Evolutionary conservation across 2,329 filamentous ascomycete genomes (phyloP).

Genomic region (Clathrospora elynae): DNA sequence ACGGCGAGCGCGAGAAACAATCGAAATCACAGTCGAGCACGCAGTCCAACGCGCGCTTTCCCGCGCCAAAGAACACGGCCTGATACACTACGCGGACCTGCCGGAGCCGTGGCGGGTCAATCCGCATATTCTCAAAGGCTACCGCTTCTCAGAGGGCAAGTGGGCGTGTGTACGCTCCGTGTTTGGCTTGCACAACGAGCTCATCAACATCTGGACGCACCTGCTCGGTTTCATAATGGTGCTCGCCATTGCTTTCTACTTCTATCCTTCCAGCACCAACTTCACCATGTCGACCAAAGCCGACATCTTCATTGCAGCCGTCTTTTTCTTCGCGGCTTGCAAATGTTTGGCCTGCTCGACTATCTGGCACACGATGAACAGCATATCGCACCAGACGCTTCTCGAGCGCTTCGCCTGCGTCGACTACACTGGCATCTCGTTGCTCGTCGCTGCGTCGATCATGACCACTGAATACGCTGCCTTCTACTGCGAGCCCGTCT

Average conservation of each 20-base stretch:
- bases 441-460: slow-evolving; percentile 93
- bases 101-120: slow-evolving; percentile 94
- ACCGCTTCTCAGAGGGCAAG: slow-evolving; percentile 92
- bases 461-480: slow-evolving; percentile 98
- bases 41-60: slow-evolving; percentile 79
- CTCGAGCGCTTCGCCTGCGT: slow-evolving; percentile 97
- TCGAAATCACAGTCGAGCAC: slow-evolving; percentile 70
- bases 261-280: slow-evolving; percentile 86
- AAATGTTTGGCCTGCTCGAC: slow-evolving; percentile 94
- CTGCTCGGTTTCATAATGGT: slow-evolving; percentile 87
- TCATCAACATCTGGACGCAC: slow-evolving; percentile 98
- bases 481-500: slow-evolving; percentile 94
- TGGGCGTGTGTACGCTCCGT: slow-evolving; percentile 84
- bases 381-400: slow-evolving; percentile 84
- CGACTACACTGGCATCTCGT: slow-evolving; percentile 95
- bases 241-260: slow-evolving; percentile 88
- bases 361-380: slow-evolving; percentile 99
- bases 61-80: slow-evolving; percentile 76
- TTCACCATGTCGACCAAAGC: slow-evolving; percentile 85
- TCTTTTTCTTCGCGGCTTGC: slow-evolving; percentile 95
- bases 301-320: slow-evolving; percentile 86
- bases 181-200: slow-evolving; percentile 86
- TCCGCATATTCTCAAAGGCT: slow-evolving; percentile 87
- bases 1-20: slow-evolving; percentile 72
- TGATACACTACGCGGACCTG: slow-evolving; percentile 87